Conservation (phyloP, 116 monocot species). For the Dioscorea cayenensis region DNA sequence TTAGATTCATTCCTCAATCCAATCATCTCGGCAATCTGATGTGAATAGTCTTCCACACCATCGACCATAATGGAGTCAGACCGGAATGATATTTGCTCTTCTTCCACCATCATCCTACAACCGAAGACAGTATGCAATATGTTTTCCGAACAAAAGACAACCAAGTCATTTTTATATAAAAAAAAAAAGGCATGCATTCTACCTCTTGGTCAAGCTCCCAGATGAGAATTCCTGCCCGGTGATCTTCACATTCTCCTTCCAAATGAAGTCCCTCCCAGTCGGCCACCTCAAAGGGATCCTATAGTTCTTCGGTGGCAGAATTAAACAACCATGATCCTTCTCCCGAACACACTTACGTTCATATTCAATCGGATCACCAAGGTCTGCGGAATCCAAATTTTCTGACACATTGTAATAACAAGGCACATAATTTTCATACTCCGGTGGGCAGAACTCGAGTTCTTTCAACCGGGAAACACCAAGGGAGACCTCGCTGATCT, state of each 20-base stretch:
- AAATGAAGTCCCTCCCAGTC: slow-evolving; percentile 86
- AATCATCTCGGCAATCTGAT: slow-evolving; percentile 98
- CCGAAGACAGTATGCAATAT: not conserved
- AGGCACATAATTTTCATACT: slow-evolving; percentile 78
- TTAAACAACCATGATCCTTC: slow-evolving; percentile 39
- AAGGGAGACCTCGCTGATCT: slow-evolving; percentile 56
- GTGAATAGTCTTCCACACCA: slow-evolving; percentile 91
- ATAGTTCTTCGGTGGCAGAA: slow-evolving; percentile 72
- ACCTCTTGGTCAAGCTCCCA: slow-evolving; percentile 94
- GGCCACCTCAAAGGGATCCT: slow-evolving; percentile 93
- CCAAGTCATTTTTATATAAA: no score
- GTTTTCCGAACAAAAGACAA: no score
- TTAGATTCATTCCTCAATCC: slow-evolving; percentile 80
- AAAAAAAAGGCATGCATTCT: not conserved
- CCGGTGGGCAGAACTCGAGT: slow-evolving; percentile 49
- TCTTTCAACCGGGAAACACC: slow-evolving; percentile 47
- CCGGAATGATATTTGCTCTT: slow-evolving; percentile 87
- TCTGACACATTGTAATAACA: slow-evolving; percentile 72
- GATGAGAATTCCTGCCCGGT: slow-evolving; percentile 89
- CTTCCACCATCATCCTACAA: slow-evolving; percentile 95
- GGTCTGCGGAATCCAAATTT: slow-evolving; percentile 27
- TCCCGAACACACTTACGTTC: slow-evolving; percentile 39
- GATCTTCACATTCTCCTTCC: slow-evolving; percentile 98
- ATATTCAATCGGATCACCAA: slow-evolving; percentile 24
- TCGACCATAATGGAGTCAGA: slow-evolving; percentile 89